Evolutionary conservation across 768 basidiomycete species (phyloP), one percentile per base, ranked within the genome.

Genomic region (Tricholoma furcatifolium): DNA sequence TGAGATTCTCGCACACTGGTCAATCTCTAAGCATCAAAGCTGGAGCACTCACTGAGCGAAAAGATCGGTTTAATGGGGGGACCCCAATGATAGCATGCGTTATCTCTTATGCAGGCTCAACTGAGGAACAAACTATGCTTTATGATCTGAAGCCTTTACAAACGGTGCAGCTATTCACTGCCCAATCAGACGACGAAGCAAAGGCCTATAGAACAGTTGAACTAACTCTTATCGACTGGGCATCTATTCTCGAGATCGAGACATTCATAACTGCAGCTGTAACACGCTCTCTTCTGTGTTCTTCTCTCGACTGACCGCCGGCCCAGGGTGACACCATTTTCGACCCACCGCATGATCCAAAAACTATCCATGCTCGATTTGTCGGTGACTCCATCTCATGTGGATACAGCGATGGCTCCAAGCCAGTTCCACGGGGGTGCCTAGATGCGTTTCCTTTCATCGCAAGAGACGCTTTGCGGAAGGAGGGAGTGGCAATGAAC

Each of bases 381-480:
- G 51, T 51, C 3, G 54, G 50, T 7, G 54, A 55, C 39, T 55
- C 54, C 5, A 51, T 51, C 24, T 51, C 54, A 2, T 55, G 54
- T 30, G 49, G 50, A 11, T 55, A 47, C 27, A 51, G 32, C 20
- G 46, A 51, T 39, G 54, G 50, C 20, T 55, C 44, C 10, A 24
- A 6, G 10, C 18, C 34, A 17, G 38, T 55, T 7, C 40, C 54
- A n/a, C 43, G 50, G 23, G 54, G 50, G 6, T 55, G 54, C 45
- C 31, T 55, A 45, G 50, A 51, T 6, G 45, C 45, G 20, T 55
- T 55, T 39, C 54, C 49, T 20, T 55, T 51, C 34, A 14, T 55
- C 20, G 34, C 40, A 3, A 47, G 50, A 47, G 54, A 55, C 27
- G 12, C 38, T 24, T n/a, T 55, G 42, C 49, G 50, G 35, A 55